A percentile compares a stretch with the other conserved stretches of the same genome.
Conservation (phyloP, 2,329 filamentous ascomycete genomes). For the Conoideocrella luteorostrata region DNA sequence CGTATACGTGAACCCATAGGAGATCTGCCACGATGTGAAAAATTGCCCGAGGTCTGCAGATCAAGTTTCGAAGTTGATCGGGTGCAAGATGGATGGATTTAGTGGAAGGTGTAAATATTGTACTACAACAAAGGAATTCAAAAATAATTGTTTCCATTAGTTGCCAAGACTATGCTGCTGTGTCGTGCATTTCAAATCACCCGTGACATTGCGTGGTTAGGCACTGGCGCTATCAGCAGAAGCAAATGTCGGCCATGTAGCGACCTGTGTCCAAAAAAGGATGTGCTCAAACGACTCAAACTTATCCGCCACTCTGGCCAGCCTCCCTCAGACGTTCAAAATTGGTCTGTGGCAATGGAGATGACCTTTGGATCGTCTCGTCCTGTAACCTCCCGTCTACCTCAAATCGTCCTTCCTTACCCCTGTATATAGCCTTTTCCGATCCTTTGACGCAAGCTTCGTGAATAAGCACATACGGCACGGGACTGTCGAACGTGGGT, state of each 20-base stretch:
- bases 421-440: constrained; percentile 56
- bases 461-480: constrained; percentile 68
- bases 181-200: not conserved
- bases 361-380: constrained; percentile 40
- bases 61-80: constrained; percentile 4
- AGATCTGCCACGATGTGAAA: constrained; percentile 28
- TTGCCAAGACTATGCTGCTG: not conserved
- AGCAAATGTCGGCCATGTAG: too few relatives aligned
- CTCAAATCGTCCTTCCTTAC: constrained; percentile 63
- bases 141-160: constrained; percentile 23
- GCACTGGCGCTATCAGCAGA: too few relatives aligned
- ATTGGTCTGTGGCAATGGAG: constrained; percentile 14
- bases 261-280: too few relatives aligned
- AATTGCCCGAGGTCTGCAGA: constrained; percentile 24
- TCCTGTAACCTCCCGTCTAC: constrained; percentile 62
- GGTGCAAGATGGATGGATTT: constrained; percentile 20
- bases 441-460: constrained; percentile 60
- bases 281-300: not conserved
- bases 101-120: constrained; percentile 35
- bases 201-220: too few relatives aligned
- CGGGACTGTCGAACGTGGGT: constrained; percentile 75
- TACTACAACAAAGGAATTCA: constrained; percentile 34
- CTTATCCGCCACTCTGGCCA: constrained; percentile 39
- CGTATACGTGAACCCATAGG: constrained; percentile 23
- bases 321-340: constrained; percentile 41